phyloP scores from a whole-genome alignment of 352 stramenopile genomes.

The Lagenidium sp. region DNA sequence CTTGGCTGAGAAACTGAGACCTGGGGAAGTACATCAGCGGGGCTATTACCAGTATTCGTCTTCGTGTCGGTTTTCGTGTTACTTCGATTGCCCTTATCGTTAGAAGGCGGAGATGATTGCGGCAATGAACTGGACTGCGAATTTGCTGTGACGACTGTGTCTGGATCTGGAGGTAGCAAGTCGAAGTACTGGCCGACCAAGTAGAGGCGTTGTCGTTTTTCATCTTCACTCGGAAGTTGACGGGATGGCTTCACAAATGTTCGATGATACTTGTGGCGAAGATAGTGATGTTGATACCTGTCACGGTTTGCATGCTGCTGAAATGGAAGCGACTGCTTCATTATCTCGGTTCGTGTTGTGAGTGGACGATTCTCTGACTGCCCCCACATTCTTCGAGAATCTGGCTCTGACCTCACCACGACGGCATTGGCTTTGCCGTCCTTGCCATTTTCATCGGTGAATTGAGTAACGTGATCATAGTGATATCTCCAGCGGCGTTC shows the following conservation, averaged over 20 bases:
- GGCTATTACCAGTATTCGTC: background rate
- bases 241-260: conserved; percentile 36
- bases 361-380: conserved; percentile 12
- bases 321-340: conserved; percentile 39
- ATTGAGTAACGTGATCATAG: conserved; percentile 43
- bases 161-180: conserved; percentile 17
- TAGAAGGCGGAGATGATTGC: no score
- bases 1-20: background rate
- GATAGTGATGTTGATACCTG: conserved; percentile 19
- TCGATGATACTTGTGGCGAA: conserved; percentile 39
- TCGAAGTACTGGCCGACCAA: conserved; percentile 53
- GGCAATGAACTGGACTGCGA: no score
- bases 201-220: conserved; percentile 27
- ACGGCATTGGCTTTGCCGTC: no score
- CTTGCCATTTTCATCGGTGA: no score
- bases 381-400: no score
- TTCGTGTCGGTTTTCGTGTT: background rate
- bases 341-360: conserved; percentile 52
- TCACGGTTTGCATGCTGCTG: conserved; percentile 28
- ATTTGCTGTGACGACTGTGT: no score
- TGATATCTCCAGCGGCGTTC: conserved; percentile 63
- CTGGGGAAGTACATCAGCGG: background rate
- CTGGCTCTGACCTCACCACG: no score
- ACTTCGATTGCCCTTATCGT: no score
- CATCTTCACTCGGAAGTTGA: conserved; percentile 26